A percentile compares a stretch with the other conserved stretches of the same genome.
These are phyloP conservation scores for Lenzites betulinus DNA, from an alignment of 768 basidiomycete species.

Conservation along the genomic window DNA sequence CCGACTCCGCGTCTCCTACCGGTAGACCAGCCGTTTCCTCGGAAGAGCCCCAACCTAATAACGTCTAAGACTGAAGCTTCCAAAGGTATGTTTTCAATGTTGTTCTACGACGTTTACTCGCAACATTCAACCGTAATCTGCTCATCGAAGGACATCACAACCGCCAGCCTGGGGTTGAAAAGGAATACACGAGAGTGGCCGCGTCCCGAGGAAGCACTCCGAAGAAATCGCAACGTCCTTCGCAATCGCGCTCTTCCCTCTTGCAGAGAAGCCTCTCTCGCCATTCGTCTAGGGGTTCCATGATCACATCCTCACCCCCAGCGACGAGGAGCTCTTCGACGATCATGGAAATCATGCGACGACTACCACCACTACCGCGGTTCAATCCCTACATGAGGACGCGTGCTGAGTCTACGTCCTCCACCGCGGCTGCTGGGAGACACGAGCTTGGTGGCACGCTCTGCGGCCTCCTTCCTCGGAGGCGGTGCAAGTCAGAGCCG, in stretches of 20 bases:
- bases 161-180: not conserved
- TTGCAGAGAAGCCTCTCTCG: not conserved
- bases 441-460: not conserved
- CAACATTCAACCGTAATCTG: too few relatives aligned
- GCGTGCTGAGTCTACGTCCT: constrained; percentile 34
- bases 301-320: not conserved
- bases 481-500: constrained; percentile 8
- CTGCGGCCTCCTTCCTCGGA: not conserved
- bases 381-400: constrained; percentile 32
- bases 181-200: not conserved
- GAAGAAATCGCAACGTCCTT: not conserved
- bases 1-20: not conserved
- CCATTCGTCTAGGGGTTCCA: not conserved
- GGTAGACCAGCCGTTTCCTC: not conserved
- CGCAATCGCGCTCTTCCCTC: constrained; percentile 1
- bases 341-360: not conserved
- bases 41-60: not conserved
- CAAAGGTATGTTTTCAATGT: not conserved
- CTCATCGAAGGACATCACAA: not conserved
- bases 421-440: constrained; percentile 20
- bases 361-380: constrained; percentile 29
- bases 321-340: not conserved
- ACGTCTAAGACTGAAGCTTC: not conserved
- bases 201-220: not conserved
- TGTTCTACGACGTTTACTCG: not conserved